Evolutionary conservation across 495 filamentous ascomycete genomes (phyloP), one percentile per base, ranked within the genome.

Genomic region (Hypoxylon lienhwacheense): DNA sequence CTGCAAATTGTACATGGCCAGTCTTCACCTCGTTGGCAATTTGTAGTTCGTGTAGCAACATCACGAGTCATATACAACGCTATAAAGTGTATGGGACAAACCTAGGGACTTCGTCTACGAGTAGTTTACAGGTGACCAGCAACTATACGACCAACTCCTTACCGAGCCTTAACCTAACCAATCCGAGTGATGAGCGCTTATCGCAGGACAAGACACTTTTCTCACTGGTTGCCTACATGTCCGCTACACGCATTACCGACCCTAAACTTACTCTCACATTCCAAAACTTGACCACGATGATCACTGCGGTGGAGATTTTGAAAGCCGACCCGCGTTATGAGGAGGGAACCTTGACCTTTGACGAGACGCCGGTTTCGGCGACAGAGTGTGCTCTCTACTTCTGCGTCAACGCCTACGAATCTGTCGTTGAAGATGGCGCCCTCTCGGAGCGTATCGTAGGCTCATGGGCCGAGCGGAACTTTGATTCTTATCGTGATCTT

Each of bases 321-420:
- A 44, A 47, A 32, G 58, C 58, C 7, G 32, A 11, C 1, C 6
- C 29, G 6, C 34, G 29, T 1, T 62, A 31, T 11, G 53, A 47
- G 32, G 1, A 7, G 1, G 44, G 39, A 42, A 12, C 48, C 3
- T 33, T 53, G 5, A 22, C 0, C 7, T 62, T 53, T 53, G 48
- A 57, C 2, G 36, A 57, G 11, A 53, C 59, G 5, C 21, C 41
- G 5, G 39, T 62, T 29, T 24, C 41, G 6, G 59, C 59, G 7
- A 53, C 47, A n/a, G 59, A 62, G 16, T 62, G 59, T 26, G 53
- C 59, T 14, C 33, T 62, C 5, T 52, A 53, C 37, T 62, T 53
- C 32, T 62, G 59, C 29, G 22, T 17, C 7, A 47, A 62, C 15
- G 59, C 47, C 4, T 53, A 52, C 33, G 34, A 53, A 10, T 56